Base-by-base conservation (phyloP, 1,139 yeast genomes). In the Meyerozyma athensensis region DNA sequence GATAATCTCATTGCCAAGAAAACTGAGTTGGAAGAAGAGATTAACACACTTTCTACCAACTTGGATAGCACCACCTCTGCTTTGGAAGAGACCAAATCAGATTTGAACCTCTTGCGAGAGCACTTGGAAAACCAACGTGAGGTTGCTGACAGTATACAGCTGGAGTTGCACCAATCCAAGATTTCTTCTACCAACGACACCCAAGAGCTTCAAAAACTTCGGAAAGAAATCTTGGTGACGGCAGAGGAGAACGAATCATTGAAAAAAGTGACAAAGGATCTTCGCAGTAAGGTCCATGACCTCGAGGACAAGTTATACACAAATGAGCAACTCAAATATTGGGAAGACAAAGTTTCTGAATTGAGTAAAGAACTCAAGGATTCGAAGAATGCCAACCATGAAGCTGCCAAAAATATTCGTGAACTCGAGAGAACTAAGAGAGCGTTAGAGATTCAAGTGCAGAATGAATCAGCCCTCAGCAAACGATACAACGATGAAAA, bases 401-500 rank as follows among this genome's bases (percentile, higher is more conserved):
- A 61, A 26, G 52, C 62, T n/a, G 52, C 57, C 5, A 65, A 65
- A 46, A 45, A 45, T 5, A 58, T 65, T 30, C 58, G 60, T 38
- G 48, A 43, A 20, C 54, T 65, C 28, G 65, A 65, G 40, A 58
- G 68, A 43, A 55, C 56, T 18, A 49, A 65, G 19, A 60, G 63
- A 31, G 65, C 65, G 33, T 54, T 72, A 31, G 61, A 67, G 21
- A 63, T 65, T 16, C 56, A 67, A 26, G 55, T 57, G 17, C 65
- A 58, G 12, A 67, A 64, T 44, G 74, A 69, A 44, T 43, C 59
- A 4, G 59, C 53, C 37, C 58, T 68, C 34, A 56, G 66, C 35
- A 70, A 70, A 51, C 64, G 61, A 43, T 71, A 68, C 43, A 70
- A 70, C 45, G 74, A 69, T 48, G 76, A 70, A 45, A 71, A 69